Evolutionary conservation across 2,329 filamentous ascomycete species (phyloP).

Genomic region (Xylaria sp.): DNA sequence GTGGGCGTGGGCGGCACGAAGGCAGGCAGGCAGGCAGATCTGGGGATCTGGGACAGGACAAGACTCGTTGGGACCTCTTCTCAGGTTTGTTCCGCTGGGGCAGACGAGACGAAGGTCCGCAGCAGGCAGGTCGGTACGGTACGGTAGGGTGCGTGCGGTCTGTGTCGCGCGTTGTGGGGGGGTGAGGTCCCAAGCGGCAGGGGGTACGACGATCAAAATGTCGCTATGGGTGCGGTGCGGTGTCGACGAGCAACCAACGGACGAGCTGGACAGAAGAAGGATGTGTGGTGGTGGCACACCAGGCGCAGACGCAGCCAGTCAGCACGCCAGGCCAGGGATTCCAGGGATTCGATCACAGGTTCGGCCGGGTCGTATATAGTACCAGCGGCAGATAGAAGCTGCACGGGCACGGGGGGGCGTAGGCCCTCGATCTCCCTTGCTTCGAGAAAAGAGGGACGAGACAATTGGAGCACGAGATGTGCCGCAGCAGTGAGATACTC

Average conservation of each 20-base stretch:
- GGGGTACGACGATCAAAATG: conserved; percentile 48
- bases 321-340: conserved; percentile 21
- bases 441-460: conserved; percentile 2
- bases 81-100: conserved; percentile 44
- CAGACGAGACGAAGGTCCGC: conserved; percentile 40
- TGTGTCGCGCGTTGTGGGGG: conserved; percentile 49
- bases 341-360: conserved; percentile 22
- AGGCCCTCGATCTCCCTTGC: conserved; percentile 18
- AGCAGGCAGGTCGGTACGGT: conserved; percentile 32
- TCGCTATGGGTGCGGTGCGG: conserved; percentile 25
- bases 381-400: conserved; percentile 27
- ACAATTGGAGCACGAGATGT: conserved; percentile 9
- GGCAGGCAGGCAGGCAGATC: conserved; percentile 40
- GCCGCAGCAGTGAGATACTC: background rate
- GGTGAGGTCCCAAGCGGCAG: conserved; percentile 45
- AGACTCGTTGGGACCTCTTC: conserved; percentile 44
- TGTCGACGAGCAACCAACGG: conserved; percentile 25
- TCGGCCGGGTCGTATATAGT: conserved; percentile 24
- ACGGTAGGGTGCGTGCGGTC: conserved; percentile 21
- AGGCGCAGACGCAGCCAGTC: conserved; percentile 30
- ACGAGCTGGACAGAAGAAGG: conserved; percentile 31
- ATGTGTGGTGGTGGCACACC: conserved; percentile 33
- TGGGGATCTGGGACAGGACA: conserved; percentile 47
- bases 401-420: conserved; percentile 20
- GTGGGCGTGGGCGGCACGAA: conserved; percentile 22